Percentiles rank a stretch among this genome's conserved stretches.
phyloP scores from a whole-genome alignment of 208 protist species.

The Porcisia deanei region DNA sequence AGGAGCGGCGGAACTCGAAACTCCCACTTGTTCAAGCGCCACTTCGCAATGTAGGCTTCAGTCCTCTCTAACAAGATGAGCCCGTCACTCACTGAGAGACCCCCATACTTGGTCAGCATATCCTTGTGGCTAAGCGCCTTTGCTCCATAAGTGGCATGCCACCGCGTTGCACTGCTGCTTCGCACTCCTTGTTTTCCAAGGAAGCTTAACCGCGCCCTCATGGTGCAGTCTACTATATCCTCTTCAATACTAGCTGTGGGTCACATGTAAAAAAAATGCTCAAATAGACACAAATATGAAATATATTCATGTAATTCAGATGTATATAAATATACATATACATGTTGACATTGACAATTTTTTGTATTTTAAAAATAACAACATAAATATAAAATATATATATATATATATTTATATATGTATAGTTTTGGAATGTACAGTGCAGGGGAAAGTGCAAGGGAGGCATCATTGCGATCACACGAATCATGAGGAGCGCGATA shows the following conservation, averaged over 20 bases:
- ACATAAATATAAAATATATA: not conserved
- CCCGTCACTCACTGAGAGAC: constrained; percentile 18
- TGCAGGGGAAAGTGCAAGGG: not conserved
- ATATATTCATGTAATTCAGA: not conserved
- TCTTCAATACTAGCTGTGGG: not conserved
- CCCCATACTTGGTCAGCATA: constrained; percentile 32
- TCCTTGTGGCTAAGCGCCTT: constrained; percentile 49
- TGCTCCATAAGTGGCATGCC: constrained; percentile 57
- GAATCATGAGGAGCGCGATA: not conserved
- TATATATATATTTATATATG: not conserved
- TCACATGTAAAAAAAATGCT: not conserved
- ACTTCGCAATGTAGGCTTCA: constrained; percentile 55
- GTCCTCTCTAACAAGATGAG: constrained; percentile 55
- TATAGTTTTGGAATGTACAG: not conserved
- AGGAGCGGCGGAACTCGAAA: constrained; percentile 72
- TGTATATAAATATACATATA: not conserved
- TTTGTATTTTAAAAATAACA: too few relatives aligned
- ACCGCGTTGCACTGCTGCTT: constrained; percentile 23
- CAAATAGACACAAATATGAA: not conserved
- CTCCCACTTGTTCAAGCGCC: constrained; percentile 89
- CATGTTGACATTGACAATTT: not conserved
- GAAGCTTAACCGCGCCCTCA: constrained; percentile 10
- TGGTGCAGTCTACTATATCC: not conserved
- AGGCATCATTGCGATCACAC: not conserved
- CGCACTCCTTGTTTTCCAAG: constrained; percentile 9